Evolutionary conservation across 2,329 filamentous ascomycete genomes (phyloP), one percentile per base, ranked within the genome.

Genomic region (Saccharata proteae): DNA sequence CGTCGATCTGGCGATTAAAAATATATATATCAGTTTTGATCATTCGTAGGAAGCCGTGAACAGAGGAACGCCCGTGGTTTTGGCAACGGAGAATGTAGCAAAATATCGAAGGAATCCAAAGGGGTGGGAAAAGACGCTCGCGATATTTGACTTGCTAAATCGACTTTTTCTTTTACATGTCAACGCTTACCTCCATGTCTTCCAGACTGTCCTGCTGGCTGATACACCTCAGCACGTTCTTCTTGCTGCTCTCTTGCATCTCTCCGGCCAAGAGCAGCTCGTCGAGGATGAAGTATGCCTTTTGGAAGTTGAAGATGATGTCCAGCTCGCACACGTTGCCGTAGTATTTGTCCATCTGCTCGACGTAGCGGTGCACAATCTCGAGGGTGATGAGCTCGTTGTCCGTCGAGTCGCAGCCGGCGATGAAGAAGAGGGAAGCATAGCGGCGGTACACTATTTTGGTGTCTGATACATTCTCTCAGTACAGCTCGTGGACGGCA

Each of bases 291-390:
- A 96, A 98, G 61, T 98, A 98, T 38, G 90, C 90, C 61, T 98
- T 98, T 47, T 93, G 93, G 59, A 98, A 98, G 57, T 93, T 96
- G 73, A 98, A 98, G 58, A 98, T 98, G 61, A 96, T 94, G 58
- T 96, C 86, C 42, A 98, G 74, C 65, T 98, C 90, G 76, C 90
- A 98, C 38, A 98, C 90, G 58, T 98, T 98, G 59, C 90, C 90
- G 59, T 96, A 98, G 67, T 98, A 98, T 60, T 98, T 98, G 70
- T 98, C 90, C 90, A 98, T 98, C 64, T 98, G 90, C 61, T 98
- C 90, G 53, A 98, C 90, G 57, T 98, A 98, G 61, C 90, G 84
- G 60, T 98, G 90, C 49, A 98, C 92, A 54, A 98, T 85, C 60
- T 98, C 90, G 54, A 98, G 83, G 15, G 84, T 93, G 57, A 96